A percentile compares a stretch with the other conserved stretches of the same genome.
Evolutionary conservation across 371 early-diverging fungal genomes (phyloP).

Genomic region (Actinomucor elegans): DNA sequence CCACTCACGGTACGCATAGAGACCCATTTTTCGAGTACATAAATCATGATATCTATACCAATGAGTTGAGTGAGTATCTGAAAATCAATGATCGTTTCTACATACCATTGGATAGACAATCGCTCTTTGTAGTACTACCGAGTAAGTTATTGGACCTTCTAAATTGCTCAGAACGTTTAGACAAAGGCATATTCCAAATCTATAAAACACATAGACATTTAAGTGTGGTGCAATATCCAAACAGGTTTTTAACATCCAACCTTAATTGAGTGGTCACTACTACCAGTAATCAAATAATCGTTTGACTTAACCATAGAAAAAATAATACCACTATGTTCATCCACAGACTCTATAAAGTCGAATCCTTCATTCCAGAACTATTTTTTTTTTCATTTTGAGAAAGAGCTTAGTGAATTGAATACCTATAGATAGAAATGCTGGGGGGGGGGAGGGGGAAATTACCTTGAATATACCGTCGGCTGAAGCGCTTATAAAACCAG

Average conservation of each 20-base stretch:
- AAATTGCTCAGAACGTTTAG: background rate
- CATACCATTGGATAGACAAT: background rate
- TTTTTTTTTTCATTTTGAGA: background rate
- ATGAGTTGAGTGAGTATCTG: background rate
- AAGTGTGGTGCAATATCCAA: background rate
- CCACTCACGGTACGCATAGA: constrained; percentile 72
- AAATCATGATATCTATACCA: constrained; percentile 52
- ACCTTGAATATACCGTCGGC: constrained; percentile 80
- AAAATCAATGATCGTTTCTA: no score
- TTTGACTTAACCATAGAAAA: constrained; percentile 64
- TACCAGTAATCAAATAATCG: constrained; percentile 63
- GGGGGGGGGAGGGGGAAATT: background rate
- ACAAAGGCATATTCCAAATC: background rate
- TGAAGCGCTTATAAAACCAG: constrained; percentile 67
- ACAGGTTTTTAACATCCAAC: constrained; percentile 32
- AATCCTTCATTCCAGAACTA: constrained; percentile 69
- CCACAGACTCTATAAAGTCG: constrained; percentile 59
- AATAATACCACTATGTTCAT: constrained; percentile 65
- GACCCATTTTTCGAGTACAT: constrained; percentile 73
- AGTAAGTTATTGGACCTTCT: background rate
- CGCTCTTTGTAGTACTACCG: no score
- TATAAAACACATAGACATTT: background rate
- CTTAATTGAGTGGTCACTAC: constrained; percentile 71
- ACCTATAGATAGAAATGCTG: background rate
- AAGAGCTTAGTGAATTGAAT: background rate